phyloP scores from a whole-genome alignment of 1,284 basidiomycete genomes.

The Ceratobasidium theobromae region DNA sequence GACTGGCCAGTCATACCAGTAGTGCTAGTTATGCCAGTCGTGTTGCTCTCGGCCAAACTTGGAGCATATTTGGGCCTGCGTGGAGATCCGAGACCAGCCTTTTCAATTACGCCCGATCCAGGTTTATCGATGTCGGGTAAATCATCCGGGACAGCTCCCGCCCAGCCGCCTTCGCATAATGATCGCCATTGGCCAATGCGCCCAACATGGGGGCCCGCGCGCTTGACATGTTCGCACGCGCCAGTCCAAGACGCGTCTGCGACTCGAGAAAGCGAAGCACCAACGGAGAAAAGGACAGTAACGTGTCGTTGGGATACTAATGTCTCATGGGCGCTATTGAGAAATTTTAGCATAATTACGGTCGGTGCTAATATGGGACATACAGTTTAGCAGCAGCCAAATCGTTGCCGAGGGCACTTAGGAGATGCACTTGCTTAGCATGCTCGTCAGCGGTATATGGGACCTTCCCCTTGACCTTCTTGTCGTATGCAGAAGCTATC shows the following conservation, averaged over 20 bases:
- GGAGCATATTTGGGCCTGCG: not conserved
- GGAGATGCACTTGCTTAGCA: constrained; percentile 69
- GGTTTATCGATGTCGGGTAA: constrained; percentile 49
- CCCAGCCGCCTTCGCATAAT: constrained; percentile 73
- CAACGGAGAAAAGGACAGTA: constrained; percentile 58
- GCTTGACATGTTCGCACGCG: constrained; percentile 66
- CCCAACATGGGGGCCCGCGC: constrained; percentile 64
- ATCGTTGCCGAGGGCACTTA: constrained; percentile 71
- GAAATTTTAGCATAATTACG: no score
- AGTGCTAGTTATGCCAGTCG: no score
- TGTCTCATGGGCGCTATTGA: constrained; percentile 50
- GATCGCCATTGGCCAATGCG: constrained; percentile 67
- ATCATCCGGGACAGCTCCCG: constrained; percentile 55
- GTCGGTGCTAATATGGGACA: constrained; percentile 38
- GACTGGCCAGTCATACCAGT: not conserved
- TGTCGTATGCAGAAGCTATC: constrained; percentile 68
- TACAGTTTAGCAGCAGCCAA: constrained; percentile 77
- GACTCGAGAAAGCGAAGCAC: constrained; percentile 62
- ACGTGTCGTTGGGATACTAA: constrained; percentile 63
- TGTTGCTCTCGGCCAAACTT: not conserved
- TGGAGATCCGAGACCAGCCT: not conserved
- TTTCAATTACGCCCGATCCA: constrained; percentile 25
- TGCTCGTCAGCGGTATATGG: constrained; percentile 72
- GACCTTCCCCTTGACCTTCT: constrained; percentile 71
- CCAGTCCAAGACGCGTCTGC: constrained; percentile 76